A percentile compares a stretch with the other conserved stretches of the same genome.
Conservation (phyloP, 345 rosid genomes). For the Hibiscus trionum region DNA sequence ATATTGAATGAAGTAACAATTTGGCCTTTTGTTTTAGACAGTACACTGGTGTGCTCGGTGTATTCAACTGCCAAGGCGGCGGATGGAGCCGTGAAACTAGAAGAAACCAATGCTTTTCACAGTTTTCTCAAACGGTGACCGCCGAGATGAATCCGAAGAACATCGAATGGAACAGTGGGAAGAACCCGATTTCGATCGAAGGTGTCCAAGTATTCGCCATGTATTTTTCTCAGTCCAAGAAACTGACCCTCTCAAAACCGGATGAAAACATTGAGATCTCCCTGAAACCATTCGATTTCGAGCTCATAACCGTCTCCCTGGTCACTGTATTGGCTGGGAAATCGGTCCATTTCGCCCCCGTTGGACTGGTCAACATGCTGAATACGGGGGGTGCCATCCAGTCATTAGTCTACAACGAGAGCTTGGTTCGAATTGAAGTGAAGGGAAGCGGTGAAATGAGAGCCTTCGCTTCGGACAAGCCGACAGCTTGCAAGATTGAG, state of each 20-base stretch:
- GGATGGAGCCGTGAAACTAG: conserved; percentile 86
- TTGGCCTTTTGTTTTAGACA: conserved; percentile 15
- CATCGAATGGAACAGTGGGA: conserved; percentile 82
- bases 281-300: conserved; percentile 70
- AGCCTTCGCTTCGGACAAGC: conserved; percentile 59
- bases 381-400: conserved; percentile 77
- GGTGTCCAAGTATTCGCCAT: conserved; percentile 51
- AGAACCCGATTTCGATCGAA: conserved; percentile 53
- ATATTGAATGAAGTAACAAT: not conserved
- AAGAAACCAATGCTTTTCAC: conserved; percentile 64
- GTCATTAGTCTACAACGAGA: conserved; percentile 31
- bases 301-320: conserved; percentile 74
- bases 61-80: conserved; percentile 97
- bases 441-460: conserved; percentile 73
- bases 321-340: conserved; percentile 36
- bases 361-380: conserved; percentile 85
- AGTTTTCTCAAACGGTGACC: conserved; percentile 44
- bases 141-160: conserved; percentile 50
- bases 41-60: conserved; percentile 83
- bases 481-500: conserved; percentile 51
- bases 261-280: conserved; percentile 44
- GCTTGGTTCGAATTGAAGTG: conserved; percentile 40
- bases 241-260: conserved; percentile 48
- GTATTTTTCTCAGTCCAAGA: conserved; percentile 66
- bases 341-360: conserved; percentile 58